A percentile compares a stretch with the other conserved stretches of the same genome.
phyloP scores from a whole-genome alignment of 2,329 filamentous ascomycete genomes.

The Boeremia exigua region DNA sequence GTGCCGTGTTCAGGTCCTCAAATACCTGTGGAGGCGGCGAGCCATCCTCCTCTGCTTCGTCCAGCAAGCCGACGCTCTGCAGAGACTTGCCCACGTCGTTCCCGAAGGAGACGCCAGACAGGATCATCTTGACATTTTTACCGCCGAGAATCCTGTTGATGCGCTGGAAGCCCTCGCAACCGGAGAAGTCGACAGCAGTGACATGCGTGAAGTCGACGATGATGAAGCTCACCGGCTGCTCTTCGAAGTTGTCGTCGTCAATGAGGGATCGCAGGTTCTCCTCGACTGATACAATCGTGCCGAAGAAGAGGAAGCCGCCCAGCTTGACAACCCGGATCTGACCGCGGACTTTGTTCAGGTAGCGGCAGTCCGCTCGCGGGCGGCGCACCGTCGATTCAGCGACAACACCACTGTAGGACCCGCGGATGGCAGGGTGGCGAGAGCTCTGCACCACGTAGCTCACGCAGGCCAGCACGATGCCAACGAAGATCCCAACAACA shows the following conservation, averaged over 20 bases:
- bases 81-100: slow-evolving; percentile 79
- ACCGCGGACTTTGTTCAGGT: slow-evolving; percentile 80
- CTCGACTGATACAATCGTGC: slow-evolving; percentile 95
- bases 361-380: slow-evolving; percentile 87
- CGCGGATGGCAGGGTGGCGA: slow-evolving; percentile 84
- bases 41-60: slow-evolving; percentile 69
- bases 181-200: slow-evolving; percentile 92
- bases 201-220: slow-evolving; percentile 90
- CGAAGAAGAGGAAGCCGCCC: slow-evolving; percentile 96
- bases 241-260: slow-evolving; percentile 78
- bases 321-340: slow-evolving; percentile 94
- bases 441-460: slow-evolving; percentile 93
- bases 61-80: slow-evolving; percentile 81
- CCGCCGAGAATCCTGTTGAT: slow-evolving; percentile 83
- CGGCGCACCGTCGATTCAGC: slow-evolving; percentile 91
- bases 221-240: slow-evolving; percentile 84
- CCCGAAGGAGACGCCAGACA: slow-evolving; percentile 81
- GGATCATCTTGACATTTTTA: slow-evolving; percentile 78
- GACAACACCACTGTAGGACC: slow-evolving; percentile 86
- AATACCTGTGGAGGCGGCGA: slow-evolving; percentile 67
- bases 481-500: slow-evolving; percentile 89
- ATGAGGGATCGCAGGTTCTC: slow-evolving; percentile 82
- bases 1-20: slow-evolving; percentile 86
- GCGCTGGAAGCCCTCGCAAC: slow-evolving; percentile 91
- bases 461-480: slow-evolving; percentile 88